Evolutionary conservation across 2,329 filamentous ascomycete genomes (phyloP), one percentile per base, ranked within the genome.

Genomic region (Gnomoniopsis smithogilvyi): DNA sequence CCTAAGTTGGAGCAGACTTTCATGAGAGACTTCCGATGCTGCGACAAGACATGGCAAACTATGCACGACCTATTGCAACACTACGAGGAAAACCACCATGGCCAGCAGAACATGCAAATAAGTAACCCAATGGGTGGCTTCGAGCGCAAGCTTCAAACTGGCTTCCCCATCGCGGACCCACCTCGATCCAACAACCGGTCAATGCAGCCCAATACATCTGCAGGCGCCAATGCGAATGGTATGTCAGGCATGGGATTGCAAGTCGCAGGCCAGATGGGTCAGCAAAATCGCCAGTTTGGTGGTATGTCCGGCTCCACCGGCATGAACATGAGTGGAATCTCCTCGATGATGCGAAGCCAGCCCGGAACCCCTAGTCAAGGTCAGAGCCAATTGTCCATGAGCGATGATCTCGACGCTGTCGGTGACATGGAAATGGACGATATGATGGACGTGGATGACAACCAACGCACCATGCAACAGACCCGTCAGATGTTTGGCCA

Each of bases 351-450:
- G 70, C 70, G 70, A 10, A 74, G 76, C 60, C 75, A 77, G 64
- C 69, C 53, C 7, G 58, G 65, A 6, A 58, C 62, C 14, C 50
- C 57, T 6, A 62, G 61, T 33, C 67, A 68, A 26, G 59, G 61
- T 24, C 67, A 68, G 24, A 68, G 65, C 33, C 65, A 65, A 45
- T 64, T 67, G 21, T 59, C 66, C 26, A 57, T 78, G 68, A 74
- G 75, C 59, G 78, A 88, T 61, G 89, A 96, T 62, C 86, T 96
- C 79, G 93, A 96, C 68, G 86, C 91, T 19, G 85, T 96, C 33
- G 92, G 92, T 54, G 92, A 96, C 69, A 97, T 98, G 94, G 94
- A 98, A 69, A 90, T 98, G 88, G 94, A 98, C 69, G 92, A 96
- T 3, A 77, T 80, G 54, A 83, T 88, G 82, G 85, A 88, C 59